Conservation (phyloP, 345 rosid species). For the Chamaenerion angustifolium region DNA sequence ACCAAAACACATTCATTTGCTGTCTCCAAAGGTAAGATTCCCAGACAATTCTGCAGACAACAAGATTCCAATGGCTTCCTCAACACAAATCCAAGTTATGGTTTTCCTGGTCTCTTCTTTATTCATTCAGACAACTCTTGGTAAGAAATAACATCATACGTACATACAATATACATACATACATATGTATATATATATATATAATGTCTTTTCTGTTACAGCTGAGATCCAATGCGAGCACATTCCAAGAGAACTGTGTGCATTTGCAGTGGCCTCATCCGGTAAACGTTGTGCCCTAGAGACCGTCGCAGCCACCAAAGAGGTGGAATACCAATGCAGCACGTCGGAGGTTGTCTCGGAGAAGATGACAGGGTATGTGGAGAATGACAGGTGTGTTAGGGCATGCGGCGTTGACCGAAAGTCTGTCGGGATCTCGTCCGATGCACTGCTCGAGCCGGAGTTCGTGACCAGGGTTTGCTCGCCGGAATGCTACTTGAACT, state of each 20-base stretch:
- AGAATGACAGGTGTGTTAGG: slow-evolving; percentile 49
- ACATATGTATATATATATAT: too few relatives aligned
- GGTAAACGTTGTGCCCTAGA: slow-evolving; percentile 88
- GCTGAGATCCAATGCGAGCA: slow-evolving; percentile 58
- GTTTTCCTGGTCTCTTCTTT: slow-evolving; percentile 43
- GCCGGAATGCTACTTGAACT: slow-evolving; percentile 47
- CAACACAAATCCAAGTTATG: background rate
- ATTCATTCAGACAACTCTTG: slow-evolving; percentile 45
- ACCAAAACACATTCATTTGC: too few relatives aligned
- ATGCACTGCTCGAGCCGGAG: slow-evolving; percentile 53
- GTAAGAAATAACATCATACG: slow-evolving; percentile 18
- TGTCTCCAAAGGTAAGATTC: too few relatives aligned
- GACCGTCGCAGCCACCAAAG: slow-evolving; percentile 18
- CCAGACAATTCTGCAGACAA: too few relatives aligned
- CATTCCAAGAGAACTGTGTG: slow-evolving; percentile 50
- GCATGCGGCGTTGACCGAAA: slow-evolving; percentile 82
- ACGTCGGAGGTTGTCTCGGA: slow-evolving; percentile 70
- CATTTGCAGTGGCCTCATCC: slow-evolving; percentile 52
- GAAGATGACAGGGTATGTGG: slow-evolving; percentile 54
- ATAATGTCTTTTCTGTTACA: slow-evolving; percentile 13
- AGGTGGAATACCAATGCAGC: slow-evolving; percentile 54
- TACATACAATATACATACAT: too few relatives aligned
- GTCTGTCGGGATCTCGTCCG: slow-evolving; percentile 78
- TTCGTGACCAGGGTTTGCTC: slow-evolving; percentile 75
- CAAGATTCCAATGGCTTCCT: too few relatives aligned